phyloP scores from a whole-genome alignment of 164 flowering plant species.

The Magnolia sinica region DNA sequence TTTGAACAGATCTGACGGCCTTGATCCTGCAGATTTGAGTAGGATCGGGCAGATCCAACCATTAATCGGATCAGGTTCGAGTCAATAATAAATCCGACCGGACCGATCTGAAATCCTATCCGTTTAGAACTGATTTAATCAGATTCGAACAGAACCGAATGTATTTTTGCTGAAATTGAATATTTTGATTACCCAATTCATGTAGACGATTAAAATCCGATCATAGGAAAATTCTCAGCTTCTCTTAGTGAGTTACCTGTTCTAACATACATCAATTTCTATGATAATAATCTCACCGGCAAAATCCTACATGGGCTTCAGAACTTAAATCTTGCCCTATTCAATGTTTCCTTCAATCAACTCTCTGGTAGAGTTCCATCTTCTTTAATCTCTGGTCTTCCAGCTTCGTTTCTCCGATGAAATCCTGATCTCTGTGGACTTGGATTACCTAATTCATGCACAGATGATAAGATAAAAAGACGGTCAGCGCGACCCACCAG shows the following conservation, averaged over 20 bases:
- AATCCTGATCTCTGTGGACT: constrained; percentile 81
- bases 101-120: too few species aligned
- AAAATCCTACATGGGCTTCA: constrained; percentile 61
- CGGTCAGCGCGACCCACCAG: constrained; percentile 27
- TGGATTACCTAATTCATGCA: constrained; percentile 59
- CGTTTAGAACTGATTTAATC: too few species aligned
- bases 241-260: constrained; percentile 72
- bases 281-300: constrained; percentile 75
- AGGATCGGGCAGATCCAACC: too few species aligned
- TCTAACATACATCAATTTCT: constrained; percentile 80
- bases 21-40: too few species aligned
- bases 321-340: constrained; percentile 79
- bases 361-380: constrained; percentile 69
- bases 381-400: constrained; percentile 66
- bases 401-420: constrained; percentile 77
- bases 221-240: constrained; percentile 60
- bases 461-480: constrained; percentile 24
- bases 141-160: too few species aligned
- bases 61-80: too few species aligned
- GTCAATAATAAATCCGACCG: too few species aligned
- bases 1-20: too few species aligned
- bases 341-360: constrained; percentile 78
- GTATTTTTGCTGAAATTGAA: too few species aligned
- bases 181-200: too few species aligned
- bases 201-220: too few species aligned